Evolutionary conservation across 768 basidiomycete genomes (phyloP), one percentile per base, ranked within the genome.

Genomic region (Punctularia strigosozonata): DNA sequence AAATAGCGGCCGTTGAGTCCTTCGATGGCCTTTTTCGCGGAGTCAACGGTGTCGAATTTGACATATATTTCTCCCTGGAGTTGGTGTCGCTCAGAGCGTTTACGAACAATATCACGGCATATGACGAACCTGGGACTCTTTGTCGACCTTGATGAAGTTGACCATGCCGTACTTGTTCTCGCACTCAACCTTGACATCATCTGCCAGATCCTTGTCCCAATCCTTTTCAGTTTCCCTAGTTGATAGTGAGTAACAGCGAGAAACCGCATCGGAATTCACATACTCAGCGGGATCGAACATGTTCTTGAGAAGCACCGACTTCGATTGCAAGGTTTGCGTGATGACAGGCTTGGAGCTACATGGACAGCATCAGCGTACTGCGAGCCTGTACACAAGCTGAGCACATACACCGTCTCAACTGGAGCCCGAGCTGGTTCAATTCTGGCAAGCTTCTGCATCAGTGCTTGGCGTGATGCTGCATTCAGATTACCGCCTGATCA

Each of bases 401-500:
- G 31, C 26, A 57, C 77, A 46, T 61, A 88, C 85, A 73, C 57
- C 19, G 77, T 72, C 51, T 76, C 68, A 47, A 73, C 69, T 52
- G 64, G 68, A 40, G 64, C 55, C 36, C 73, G 61, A 36, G 77
- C 60, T 32, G 73, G 67, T 52, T 88, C 85, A 63, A 78, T 86
- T 69, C 95, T 89, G 60, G 95, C 91, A 75, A 99, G 87, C 79
- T 98, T 99, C 67, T 92, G 89, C 95, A 99, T 99, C 69, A 99
- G 88, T 61, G 90, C 88, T 71, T 95, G 91, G 65, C 95, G 87
- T 57, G 90, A 89, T 55, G 86, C 87, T 70, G 87, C 87, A 69
- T 95, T 95, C 71, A 95, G 77, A 74, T 89, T 89, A 86, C 86
- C 87, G 62, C 85, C 89, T 92, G 54, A 2, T 15, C 25, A 31